These are phyloP conservation scores for Solanum hybrid DNA, from an alignment of 305 asterid genomes.

Conservation along the genomic window DNA sequence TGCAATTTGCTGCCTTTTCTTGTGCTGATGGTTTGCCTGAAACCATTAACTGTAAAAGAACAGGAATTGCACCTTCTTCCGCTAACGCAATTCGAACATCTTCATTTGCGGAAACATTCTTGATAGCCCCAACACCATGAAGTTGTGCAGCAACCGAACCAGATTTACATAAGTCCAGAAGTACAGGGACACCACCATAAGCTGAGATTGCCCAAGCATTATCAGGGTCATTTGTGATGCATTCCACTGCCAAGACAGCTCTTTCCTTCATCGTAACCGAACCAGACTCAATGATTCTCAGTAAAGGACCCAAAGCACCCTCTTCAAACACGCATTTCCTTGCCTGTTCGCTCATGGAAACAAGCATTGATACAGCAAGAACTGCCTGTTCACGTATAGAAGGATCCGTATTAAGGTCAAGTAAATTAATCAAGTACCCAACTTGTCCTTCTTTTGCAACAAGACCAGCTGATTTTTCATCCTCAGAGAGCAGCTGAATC, in stretches of 20 bases:
- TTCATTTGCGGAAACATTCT: slow-evolving; percentile 52
- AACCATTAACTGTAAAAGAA: slow-evolving; percentile 54
- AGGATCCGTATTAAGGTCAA: slow-evolving; percentile 35
- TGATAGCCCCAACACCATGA: slow-evolving; percentile 60
- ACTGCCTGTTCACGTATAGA: slow-evolving; percentile 52
- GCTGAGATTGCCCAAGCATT: slow-evolving; percentile 90
- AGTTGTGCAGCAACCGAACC: slow-evolving; percentile 66
- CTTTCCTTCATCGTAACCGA: slow-evolving; percentile 59
- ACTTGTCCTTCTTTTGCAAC: slow-evolving; percentile 55
- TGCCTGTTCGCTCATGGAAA: slow-evolving; percentile 42
- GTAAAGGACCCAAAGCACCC: slow-evolving; percentile 75
- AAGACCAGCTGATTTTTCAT: slow-evolving; percentile 39
- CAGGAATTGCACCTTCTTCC: slow-evolving; percentile 74
- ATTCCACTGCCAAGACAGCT: slow-evolving; percentile 75
- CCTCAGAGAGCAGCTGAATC: slow-evolving; percentile 47
- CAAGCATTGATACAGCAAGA: slow-evolving; percentile 50
- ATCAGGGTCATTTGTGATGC: slow-evolving; percentile 63
- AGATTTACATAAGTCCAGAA: slow-evolving; percentile 62
- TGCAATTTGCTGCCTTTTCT: slow-evolving; percentile 67
- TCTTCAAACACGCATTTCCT: slow-evolving; percentile 75
- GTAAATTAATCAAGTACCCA: slow-evolving; percentile 38
- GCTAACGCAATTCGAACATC: slow-evolving; percentile 56
- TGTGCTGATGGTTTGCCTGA: slow-evolving; percentile 47
- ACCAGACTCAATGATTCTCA: slow-evolving; percentile 52
- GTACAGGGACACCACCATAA: slow-evolving; percentile 63